These are phyloP conservation scores for Avicennia marina DNA, from an alignment of 257 asterid genomes.

Conservation along the genomic window DNA sequence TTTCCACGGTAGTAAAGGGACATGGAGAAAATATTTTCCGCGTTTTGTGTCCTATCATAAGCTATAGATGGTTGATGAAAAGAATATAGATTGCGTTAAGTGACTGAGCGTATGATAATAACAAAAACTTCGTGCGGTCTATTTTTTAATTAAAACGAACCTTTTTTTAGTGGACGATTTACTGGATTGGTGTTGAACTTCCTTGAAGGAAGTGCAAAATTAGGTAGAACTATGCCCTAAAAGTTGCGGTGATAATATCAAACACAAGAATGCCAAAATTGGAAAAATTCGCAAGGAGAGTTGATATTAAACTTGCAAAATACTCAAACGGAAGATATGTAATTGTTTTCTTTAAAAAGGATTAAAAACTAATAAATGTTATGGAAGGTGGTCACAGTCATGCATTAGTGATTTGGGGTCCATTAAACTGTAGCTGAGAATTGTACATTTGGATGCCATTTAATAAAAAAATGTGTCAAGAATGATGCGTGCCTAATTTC, in stretches of 20 bases:
- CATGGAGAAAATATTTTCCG: neutral
- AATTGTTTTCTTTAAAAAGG: neutral
- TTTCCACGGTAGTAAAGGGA: neutral
- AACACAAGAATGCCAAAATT: neutral
- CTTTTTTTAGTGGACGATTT: neutral
- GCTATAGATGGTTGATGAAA: neutral
- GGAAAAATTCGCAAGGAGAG: neutral
- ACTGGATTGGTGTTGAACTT: neutral
- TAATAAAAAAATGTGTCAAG: neutral
- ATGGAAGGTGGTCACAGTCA: neutral
- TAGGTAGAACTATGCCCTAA: neutral
- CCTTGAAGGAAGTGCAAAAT: neutral
- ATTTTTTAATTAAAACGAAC: neutral
- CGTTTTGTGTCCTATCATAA: neutral
- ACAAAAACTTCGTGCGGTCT: neutral
- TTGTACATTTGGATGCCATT: slow-evolving; percentile 1
- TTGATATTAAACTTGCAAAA: neutral
- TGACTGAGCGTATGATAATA: neutral
- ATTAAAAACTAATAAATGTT: neutral
- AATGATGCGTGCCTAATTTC: neutral
- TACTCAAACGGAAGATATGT: neutral
- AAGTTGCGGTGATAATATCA: neutral
- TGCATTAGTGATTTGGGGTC: neutral
- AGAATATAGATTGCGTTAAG: neutral
- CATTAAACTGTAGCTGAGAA: neutral